phyloP scores from a whole-genome alignment of 805 yeast species.

The Kockiozyma suomiensis region DNA sequence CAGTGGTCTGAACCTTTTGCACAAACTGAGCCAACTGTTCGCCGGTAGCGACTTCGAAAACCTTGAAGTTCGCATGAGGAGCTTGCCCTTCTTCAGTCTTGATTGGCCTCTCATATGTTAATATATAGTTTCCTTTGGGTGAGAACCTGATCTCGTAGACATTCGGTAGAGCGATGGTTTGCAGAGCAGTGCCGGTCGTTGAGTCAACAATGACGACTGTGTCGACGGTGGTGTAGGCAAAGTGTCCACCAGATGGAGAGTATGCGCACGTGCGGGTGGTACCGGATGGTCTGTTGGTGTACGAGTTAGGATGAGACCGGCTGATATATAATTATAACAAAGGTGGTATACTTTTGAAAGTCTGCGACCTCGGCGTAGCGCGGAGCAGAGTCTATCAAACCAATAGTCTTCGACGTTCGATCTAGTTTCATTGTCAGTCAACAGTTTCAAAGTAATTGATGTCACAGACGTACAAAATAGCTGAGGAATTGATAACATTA shows the following conservation, averaged over 20 bases:
- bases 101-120: slow-evolving; percentile 88
- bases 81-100: slow-evolving; percentile 62
- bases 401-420: slow-evolving; percentile 61
- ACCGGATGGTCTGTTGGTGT: slow-evolving; percentile 21
- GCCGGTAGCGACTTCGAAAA: slow-evolving; percentile 61
- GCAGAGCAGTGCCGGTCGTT: slow-evolving; percentile 51
- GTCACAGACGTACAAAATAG: background rate
- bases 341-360: slow-evolving; percentile 41
- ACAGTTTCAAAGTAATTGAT: background rate
- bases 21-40: slow-evolving; percentile 62
- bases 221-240: slow-evolving; percentile 72
- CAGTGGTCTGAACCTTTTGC: slow-evolving; percentile 73
- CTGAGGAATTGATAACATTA: slow-evolving; percentile 7
- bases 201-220: slow-evolving; percentile 61
- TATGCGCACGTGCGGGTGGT: slow-evolving; percentile 61
- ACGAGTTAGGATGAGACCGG: background rate
- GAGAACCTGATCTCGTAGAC: slow-evolving; percentile 83
- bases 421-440: slow-evolving; percentile 40
- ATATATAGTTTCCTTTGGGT: slow-evolving; percentile 79
- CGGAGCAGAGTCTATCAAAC: slow-evolving; percentile 55
- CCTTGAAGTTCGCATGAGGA: slow-evolving; percentile 75
- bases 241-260: slow-evolving; percentile 65
- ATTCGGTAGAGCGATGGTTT: slow-evolving; percentile 59
- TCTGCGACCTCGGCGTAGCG: slow-evolving; percentile 41
- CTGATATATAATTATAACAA: no score